Evolutionary conservation across 345 rosid species (phyloP).

Genomic region (Pseudoturritis turrita): DNA sequence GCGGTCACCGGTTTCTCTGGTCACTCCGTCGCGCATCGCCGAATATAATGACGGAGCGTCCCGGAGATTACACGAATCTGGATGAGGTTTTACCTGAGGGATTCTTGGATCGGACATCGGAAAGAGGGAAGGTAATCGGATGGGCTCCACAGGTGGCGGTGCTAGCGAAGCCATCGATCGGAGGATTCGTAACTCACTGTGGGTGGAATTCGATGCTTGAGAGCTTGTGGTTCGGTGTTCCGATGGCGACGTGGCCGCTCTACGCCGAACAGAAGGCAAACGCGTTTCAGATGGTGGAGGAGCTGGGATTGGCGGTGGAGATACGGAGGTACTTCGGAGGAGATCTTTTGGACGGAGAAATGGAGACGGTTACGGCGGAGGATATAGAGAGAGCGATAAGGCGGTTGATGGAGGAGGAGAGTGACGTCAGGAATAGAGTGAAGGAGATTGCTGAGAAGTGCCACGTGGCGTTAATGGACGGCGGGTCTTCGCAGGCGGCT

Average conservation of each 20-base stretch:
- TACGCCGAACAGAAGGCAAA: slow-evolving; percentile 52
- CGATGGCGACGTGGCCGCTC: slow-evolving; percentile 51
- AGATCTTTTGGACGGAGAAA: neutral
- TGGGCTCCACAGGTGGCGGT: slow-evolving; percentile 59
- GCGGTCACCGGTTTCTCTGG: slow-evolving; percentile 53
- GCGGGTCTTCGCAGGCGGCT: slow-evolving; percentile 38
- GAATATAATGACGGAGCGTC: neutral
- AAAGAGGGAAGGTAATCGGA: slow-evolving; percentile 42
- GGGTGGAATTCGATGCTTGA: slow-evolving; percentile 71
- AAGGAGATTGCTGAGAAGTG: slow-evolving; percentile 29
- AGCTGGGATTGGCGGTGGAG: slow-evolving; percentile 45
- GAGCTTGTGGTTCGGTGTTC: slow-evolving; percentile 56
- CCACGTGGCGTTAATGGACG: slow-evolving; percentile 31
- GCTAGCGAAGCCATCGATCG: slow-evolving; percentile 41
- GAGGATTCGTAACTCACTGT: slow-evolving; percentile 56
- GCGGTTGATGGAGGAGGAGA: slow-evolving; percentile 33
- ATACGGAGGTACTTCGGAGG: slow-evolving; percentile 25
- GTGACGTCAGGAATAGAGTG: slow-evolving; percentile 32
- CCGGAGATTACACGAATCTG: slow-evolving; percentile 11
- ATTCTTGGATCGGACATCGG: slow-evolving; percentile 37
- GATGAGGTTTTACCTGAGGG: slow-evolving; percentile 41
- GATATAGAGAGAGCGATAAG: slow-evolving; percentile 41
- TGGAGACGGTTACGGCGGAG: slow-evolving; percentile 26
- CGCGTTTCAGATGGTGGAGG: slow-evolving; percentile 46
- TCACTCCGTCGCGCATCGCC: slow-evolving; percentile 37